phyloP scores from a whole-genome alignment of 2,329 filamentous ascomycete species.

The Colletotrichum sp. region DNA sequence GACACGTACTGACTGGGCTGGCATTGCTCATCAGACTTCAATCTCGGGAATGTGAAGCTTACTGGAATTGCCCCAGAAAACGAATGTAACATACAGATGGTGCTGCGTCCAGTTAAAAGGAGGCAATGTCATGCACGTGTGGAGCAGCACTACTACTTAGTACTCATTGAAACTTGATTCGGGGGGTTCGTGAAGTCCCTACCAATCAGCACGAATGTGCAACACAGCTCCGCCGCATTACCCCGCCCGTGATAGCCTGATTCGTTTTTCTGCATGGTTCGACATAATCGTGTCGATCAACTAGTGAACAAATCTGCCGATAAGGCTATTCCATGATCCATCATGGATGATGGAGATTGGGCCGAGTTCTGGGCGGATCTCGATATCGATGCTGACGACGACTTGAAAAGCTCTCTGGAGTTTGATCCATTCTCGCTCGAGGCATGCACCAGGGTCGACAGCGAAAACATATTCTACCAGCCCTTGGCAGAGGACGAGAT shows the following conservation, averaged over 20 bases:
- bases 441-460: background rate
- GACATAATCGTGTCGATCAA: background rate
- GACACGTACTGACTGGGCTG: background rate
- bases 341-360: background rate
- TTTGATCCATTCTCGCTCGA: background rate
- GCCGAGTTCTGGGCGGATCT: background rate
- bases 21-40: background rate
- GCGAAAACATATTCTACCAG: background rate
- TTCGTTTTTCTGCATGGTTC: background rate
- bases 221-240: background rate
- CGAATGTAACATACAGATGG: background rate
- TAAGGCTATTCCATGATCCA: background rate
- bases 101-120: background rate
- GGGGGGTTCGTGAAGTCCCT: background rate
- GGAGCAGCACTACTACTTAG: background rate
- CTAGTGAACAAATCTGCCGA: background rate
- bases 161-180: background rate
- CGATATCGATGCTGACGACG: background rate
- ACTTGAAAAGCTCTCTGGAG: background rate
- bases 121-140: background rate
- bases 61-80: background rate
- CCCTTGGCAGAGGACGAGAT: background rate
- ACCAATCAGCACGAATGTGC: background rate
- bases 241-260: background rate
- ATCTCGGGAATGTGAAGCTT: background rate